A percentile compares a stretch with the other conserved stretches of the same genome.
These are phyloP conservation scores for Rhynchospora tenuis DNA, from an alignment of 176 grass and related monocot genomes.

Conservation along the genomic window DNA sequence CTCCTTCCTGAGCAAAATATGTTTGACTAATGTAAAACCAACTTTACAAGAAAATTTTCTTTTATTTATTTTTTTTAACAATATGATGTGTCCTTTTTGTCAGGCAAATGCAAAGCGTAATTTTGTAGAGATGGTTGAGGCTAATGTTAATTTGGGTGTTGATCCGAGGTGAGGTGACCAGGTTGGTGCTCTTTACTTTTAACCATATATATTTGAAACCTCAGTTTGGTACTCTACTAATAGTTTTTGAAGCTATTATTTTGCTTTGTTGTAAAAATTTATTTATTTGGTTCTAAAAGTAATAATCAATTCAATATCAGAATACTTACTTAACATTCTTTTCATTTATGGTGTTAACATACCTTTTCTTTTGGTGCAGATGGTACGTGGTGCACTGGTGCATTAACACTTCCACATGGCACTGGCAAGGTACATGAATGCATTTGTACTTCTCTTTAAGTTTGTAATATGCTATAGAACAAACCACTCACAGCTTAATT, in stretches of 20 bases:
- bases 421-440: constrained; percentile 66
- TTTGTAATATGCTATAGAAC: background rate
- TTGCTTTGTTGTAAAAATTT: background rate
- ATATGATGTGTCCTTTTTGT: background rate
- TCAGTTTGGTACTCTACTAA: no score
- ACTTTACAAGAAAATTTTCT: background rate
- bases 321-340: background rate
- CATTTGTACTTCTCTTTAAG: background rate
- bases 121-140: constrained; percentile 85
- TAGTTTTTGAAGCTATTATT: background rate
- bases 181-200: constrained; percentile 30
- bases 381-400: constrained; percentile 98
- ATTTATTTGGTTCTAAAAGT: background rate
- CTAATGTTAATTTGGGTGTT: constrained; percentile 93
- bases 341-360: background rate
- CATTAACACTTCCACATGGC: constrained; percentile 85
- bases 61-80: background rate
- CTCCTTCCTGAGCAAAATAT: background rate
- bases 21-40: background rate
- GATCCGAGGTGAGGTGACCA: constrained; percentile 93
- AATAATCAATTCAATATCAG: background rate
- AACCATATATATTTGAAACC: background rate
- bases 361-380: constrained; percentile 38
- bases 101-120: constrained; percentile 67
- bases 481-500: constrained; percentile 3